phyloP scores from a whole-genome alignment of 345 rosid genomes.

The Citrus maxima region DNA sequence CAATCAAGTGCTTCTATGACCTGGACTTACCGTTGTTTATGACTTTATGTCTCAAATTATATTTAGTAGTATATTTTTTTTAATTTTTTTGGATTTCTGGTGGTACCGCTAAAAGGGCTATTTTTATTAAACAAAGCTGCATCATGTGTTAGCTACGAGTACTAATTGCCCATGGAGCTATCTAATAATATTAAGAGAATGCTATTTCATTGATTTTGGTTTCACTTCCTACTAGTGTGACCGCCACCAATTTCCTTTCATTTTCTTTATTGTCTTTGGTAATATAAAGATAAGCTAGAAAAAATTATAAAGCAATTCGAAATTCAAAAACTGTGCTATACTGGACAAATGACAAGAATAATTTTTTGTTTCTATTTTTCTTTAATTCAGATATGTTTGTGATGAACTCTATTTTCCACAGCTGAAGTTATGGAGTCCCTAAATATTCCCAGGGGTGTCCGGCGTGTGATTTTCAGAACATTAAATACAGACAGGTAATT shows the following conservation, averaged over 20 bases:
- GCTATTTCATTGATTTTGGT: too few relatives aligned
- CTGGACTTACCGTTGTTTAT: background rate
- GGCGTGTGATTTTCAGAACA: constrained; percentile 63
- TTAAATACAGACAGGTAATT: constrained; percentile 64
- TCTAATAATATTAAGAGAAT: too few relatives aligned
- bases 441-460: constrained; percentile 52
- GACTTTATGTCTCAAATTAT: background rate
- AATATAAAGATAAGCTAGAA: background rate
- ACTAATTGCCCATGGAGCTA: too few relatives aligned
- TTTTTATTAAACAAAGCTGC: too few relatives aligned
- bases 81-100: too few relatives aligned
- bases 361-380: background rate
- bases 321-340: background rate
- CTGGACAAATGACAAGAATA: background rate
- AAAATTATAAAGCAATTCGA: background rate
- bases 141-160: too few relatives aligned
- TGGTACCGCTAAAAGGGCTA: too few relatives aligned
- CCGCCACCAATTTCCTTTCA: background rate
- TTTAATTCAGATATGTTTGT: background rate
- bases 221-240: background rate
- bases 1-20: background rate
- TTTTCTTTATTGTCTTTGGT: background rate
- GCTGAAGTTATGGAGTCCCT: constrained; percentile 65
- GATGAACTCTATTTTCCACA: constrained; percentile 15
- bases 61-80: too few relatives aligned